Base-by-base conservation (phyloP, 345 rosid genomes). In the Sonneratia caseolaris region DNA sequence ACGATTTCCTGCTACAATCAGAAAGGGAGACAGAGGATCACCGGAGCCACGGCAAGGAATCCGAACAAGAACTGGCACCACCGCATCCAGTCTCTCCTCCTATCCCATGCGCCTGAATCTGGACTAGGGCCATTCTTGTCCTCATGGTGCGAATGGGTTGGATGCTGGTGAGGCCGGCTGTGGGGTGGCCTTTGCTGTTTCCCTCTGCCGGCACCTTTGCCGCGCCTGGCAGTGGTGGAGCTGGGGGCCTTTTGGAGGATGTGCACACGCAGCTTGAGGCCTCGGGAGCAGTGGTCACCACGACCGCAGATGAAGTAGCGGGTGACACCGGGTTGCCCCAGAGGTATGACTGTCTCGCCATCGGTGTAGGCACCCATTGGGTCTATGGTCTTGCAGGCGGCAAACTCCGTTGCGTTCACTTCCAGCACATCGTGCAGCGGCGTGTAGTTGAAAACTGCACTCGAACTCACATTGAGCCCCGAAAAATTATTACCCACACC, bases 301-400 rank as follows among this genome's bases (percentile, higher is more conserved):
- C 73, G 51, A 1, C 77, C 73, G 37, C 77, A 74, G 64, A 69
- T 61, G 73, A 74, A 74, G 77, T n/a, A 74, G 35, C 72, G 72
- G 11, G 69, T 36, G 56, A 35, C n/a, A 1, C 67, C 49, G 8
- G 73, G 53, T 37, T 40, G 12, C 2, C 37, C 27, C 66, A 62
- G 66, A 14, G 37, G 66, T 18, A 62, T 13, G 18, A 62, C 66
- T 10, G 66, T 27, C 66, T 27, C 37, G 38, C 66, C 38, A 13
- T 62, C 38, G 2, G 66, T 27, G 66, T 27, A 48, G 48, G 40
- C 69, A 36, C 4, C 53, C 51, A 74, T 69, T 27, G 77, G 77
- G 19, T 69, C 42, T 3, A 22, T 37, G 22, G 73, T 69, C 6
- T 0, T 27, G 56, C 77, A 74, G 51, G 73, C 38, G 59, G 45